phyloP scores from a whole-genome alignment of 768 basidiomycete species.

The Chalciporus pseudorubinellus region DNA sequence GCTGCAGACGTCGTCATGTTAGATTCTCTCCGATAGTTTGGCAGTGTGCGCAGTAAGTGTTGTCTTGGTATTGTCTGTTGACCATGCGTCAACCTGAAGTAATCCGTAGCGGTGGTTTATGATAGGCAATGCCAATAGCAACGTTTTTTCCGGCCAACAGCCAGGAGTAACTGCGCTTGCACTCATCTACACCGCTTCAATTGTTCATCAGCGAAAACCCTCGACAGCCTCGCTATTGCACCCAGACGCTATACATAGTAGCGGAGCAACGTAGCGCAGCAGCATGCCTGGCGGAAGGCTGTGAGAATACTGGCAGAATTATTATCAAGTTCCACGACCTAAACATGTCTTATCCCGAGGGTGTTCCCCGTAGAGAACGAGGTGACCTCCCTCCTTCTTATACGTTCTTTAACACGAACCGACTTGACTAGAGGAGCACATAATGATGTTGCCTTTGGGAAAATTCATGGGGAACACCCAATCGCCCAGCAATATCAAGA shows the following conservation, averaged over 20 bases:
- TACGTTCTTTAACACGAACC: background rate
- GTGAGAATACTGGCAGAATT: background rate
- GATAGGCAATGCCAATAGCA: too few relatives aligned
- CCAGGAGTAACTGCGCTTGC: too few relatives aligned
- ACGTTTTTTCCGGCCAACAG: too few relatives aligned
- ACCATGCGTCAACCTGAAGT: background rate
- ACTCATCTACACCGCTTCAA: too few relatives aligned
- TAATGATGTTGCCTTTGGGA: slow-evolving; percentile 14
- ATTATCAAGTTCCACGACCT: background rate
- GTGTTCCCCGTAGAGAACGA: background rate
- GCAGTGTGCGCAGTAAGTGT: background rate
- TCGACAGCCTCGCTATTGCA: background rate
- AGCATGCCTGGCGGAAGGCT: background rate
- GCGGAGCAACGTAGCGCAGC: too few relatives aligned
- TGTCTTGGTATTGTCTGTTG: background rate
- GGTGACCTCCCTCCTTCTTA: background rate
- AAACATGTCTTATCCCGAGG: background rate
- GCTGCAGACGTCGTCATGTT: slow-evolving; percentile 20
- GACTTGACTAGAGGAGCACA: background rate
- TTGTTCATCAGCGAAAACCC: background rate
- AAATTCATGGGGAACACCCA: slow-evolving; percentile 4
- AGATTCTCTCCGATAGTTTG: background rate
- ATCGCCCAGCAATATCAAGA: slow-evolving; percentile 5
- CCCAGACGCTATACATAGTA: too few relatives aligned
- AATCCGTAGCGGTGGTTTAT: background rate